Evolutionary conservation across 305 asterid genomes (phyloP), one percentile per base, ranked within the genome.

Genomic region (Rubia balearica): DNA sequence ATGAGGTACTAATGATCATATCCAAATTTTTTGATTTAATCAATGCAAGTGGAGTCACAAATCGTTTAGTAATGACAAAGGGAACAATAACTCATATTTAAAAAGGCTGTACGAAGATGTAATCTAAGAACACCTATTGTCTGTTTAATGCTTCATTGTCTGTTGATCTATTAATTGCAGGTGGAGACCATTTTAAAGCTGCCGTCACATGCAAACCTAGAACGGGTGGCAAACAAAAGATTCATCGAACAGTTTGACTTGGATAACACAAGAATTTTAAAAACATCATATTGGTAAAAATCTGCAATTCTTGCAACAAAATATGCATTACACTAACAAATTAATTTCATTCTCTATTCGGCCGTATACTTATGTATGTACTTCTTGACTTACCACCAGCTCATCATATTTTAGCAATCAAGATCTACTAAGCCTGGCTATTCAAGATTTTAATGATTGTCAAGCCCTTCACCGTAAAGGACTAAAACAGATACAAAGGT

Each of bases 401-500:
- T 89, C 91, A 8, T 83, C 89, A 67, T 88, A 82, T 82, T 80
- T 89, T 74, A 84, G 88, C 74, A 84, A 83, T 82, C 70, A 78
- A 78, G 96, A 89, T 71, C 75, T 90, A 74, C 77, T 81, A 71
- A 73, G 40, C 57, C 74, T 91, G 75, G 89, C 98, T 0, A 82
- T 80, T 66, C 78, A 84, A 81, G 98, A 93, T 79, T 93, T 86
- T 84, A 93, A 93, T 82, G 62, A 48, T 61, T 83, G 90, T 72
- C 97, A 90, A 77, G 69, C 67, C 61, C 74, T 85, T 56, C 92
- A 91, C 66, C 85, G 79, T 17, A 75, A 85, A 75, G 98, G 90
- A 83, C 85, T 90, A 45, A 78, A 81, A 75, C 86, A 83, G 73
- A 83, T 93, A 62, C 90, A 93, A 78, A 89, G 95, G 96, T 89